Evolutionary conservation across 1,284 basidiomycete genomes (phyloP), one percentile per base, ranked within the genome.

Genomic region (Irpex sp.): DNA sequence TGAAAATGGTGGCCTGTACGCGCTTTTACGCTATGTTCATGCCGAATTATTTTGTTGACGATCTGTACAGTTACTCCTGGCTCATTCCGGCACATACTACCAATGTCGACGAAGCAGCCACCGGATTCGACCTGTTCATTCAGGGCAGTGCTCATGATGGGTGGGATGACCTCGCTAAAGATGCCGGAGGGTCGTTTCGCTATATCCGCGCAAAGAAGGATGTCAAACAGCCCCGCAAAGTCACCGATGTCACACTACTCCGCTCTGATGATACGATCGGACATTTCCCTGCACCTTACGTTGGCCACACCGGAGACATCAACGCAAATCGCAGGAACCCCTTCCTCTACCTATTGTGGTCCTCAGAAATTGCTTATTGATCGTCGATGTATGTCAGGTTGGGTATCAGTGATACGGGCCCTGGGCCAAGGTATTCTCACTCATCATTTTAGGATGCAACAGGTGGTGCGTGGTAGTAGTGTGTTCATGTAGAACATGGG

Each of bases 171-270:
- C 61, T 62, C 51, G 61, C 63, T 8, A 62, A 65, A 57, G 63
- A 61, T 17, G 63, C 61, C 1, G 63, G 61, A n/a, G 61, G 63
- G n/a, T 47, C 61, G 35, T 65, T 35, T 58, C 63, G 63, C 36
- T 65, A 62, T 58, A 15, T 65, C 2, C 33, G 47, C 15, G 13
- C 51, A 19, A n/a, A 31, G 21, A 21, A 3, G 21, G 61, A 65
- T 46, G n/a, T 31, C 13, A 43, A 35, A 4, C 15, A 62, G 9
- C 26, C 33, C 15, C 11, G 6, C 11, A 65, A 65, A 47, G 37
- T 60, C 53, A 57, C 51, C 5, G 17, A 61, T 17, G 49, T 65
- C 2, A 55, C 15, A n/a, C 57, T 65, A 9, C 47, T 57, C 21
- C 63, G 63, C 61, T 39, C 31, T 35, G 36, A 43, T 11, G 21